These are phyloP conservation scores for Stemphylium vesicarium DNA, from an alignment of 2,329 filamentous ascomycete genomes.

Conservation along the genomic window DNA sequence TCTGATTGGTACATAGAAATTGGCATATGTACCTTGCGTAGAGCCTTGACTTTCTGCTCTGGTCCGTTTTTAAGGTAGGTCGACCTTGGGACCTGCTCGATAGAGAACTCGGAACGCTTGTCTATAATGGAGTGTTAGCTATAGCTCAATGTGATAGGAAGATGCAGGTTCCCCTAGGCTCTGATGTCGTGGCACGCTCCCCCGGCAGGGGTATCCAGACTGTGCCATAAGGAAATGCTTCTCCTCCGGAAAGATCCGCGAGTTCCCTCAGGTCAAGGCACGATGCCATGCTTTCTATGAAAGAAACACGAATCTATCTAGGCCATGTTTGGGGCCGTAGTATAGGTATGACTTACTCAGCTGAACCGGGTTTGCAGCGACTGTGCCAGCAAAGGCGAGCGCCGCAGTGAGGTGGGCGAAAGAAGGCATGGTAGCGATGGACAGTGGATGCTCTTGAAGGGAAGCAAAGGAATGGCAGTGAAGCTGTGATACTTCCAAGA, in stretches of 20 bases:
- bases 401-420: constrained; percentile 39
- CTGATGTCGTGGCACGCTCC: too few species aligned
- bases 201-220: too few species aligned
- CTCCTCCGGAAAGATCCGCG: too few species aligned
- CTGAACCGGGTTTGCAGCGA: constrained; percentile 39
- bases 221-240: too few species aligned
- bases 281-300: too few species aligned
- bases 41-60: constrained; percentile 47
- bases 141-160: too few species aligned
- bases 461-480: constrained; percentile 3
- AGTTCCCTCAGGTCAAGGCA: too few species aligned
- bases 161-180: too few species aligned
- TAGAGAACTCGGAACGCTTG: constrained; percentile 38
- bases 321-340: not conserved
- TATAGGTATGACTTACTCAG: constrained; percentile 11
- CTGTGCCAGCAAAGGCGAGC: constrained; percentile 37
- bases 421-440: constrained; percentile 41
- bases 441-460: constrained; percentile 17
- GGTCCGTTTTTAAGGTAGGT: constrained; percentile 49
- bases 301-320: not conserved
- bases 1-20: too few species aligned
- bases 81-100: constrained; percentile 37
- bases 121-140: constrained; percentile 6
- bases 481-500: constrained; percentile 23
- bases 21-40: constrained; percentile 38